phyloP scores from a whole-genome alignment of 768 basidiomycete species.

The Russula sp. region DNA sequence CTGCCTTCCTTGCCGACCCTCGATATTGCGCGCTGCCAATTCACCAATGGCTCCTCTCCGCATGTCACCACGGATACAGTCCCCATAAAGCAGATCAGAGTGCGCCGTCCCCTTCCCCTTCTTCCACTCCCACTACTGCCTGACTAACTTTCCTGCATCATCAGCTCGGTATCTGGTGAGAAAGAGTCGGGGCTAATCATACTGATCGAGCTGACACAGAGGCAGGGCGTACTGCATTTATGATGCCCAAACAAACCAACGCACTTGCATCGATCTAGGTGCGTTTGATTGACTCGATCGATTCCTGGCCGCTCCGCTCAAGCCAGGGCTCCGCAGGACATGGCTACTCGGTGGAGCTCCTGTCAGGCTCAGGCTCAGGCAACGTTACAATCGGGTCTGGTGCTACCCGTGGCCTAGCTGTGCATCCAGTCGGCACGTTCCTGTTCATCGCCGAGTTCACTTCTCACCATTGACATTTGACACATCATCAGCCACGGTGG shows the following conservation, averaged over 20 bases:
- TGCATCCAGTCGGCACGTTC: conserved; percentile 61
- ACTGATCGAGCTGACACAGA: background rate
- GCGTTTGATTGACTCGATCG: conserved; percentile 14
- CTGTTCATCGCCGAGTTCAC: background rate
- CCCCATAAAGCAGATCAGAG: conserved; percentile 45
- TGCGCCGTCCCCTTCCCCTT: background rate
- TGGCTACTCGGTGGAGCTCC: conserved; percentile 45
- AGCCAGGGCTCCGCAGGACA: conserved; percentile 33
- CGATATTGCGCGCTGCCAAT: conserved; percentile 57
- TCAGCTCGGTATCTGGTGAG: conserved; percentile 68
- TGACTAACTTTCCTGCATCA: background rate
- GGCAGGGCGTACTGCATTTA: conserved; percentile 54
- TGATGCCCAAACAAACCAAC: conserved; percentile 36
- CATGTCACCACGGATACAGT: conserved; percentile 24
- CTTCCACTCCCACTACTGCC: conserved; percentile 16
- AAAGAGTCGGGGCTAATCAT: background rate
- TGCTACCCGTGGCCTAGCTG: conserved; percentile 68
- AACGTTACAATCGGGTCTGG: conserved; percentile 41
- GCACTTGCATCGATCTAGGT: conserved; percentile 46
- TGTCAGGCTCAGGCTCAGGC: conserved; percentile 31
- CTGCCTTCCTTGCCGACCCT: conserved; percentile 60
- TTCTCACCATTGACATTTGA: background rate
- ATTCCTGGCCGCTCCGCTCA: conserved; percentile 1
- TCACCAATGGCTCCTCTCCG: conserved; percentile 27
- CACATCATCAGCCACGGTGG: conserved; percentile 34